These are phyloP conservation scores for Plasmodium sp. DNA, from an alignment of 169 alveolate species.

Conservation along the genomic window DNA sequence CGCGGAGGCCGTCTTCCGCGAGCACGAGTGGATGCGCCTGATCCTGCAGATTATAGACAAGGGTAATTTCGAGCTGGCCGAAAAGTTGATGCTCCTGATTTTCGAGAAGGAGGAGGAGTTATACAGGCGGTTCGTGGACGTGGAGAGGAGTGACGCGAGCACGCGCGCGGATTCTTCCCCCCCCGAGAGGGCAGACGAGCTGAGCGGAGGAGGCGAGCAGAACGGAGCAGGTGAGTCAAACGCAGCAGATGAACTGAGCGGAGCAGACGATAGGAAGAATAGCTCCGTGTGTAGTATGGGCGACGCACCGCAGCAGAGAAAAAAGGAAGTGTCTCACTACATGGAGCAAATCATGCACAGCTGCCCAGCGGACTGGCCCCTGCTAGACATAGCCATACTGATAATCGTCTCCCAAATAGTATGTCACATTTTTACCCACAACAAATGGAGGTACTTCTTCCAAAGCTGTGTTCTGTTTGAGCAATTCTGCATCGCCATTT, in stretches of 20 bases:
- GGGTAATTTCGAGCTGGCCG: constrained; percentile 38
- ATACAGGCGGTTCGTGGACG: constrained; percentile 15
- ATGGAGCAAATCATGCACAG: constrained; percentile 35
- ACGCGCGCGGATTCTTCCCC: not conserved
- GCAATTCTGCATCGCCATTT: constrained; percentile 50
- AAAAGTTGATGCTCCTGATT: constrained; percentile 45
- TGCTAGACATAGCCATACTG: constrained; percentile 47
- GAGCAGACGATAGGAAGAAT: not conserved
- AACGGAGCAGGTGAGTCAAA: not conserved
- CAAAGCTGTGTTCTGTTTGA: constrained; percentile 34
- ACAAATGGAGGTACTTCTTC: constrained; percentile 13
- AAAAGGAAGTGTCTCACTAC: not conserved
- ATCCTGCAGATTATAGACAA: constrained; percentile 53
- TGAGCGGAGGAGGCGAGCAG: not conserved
- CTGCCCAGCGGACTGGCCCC: constrained; percentile 66
- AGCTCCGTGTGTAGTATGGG: not conserved
- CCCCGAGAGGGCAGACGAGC: not conserved
- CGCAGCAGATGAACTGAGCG: not conserved
- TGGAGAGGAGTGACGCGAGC: not conserved
- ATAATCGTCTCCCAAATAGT: constrained; percentile 59
- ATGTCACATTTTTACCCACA: constrained; percentile 39
- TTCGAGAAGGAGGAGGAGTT: constrained; percentile 60
- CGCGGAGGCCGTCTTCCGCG: constrained; percentile 23
- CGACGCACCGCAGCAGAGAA: not conserved
- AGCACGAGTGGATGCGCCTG: constrained; percentile 53